Base-by-base conservation (phyloP, 306 rosid genomes). In the Medicago ruthenica region DNA sequence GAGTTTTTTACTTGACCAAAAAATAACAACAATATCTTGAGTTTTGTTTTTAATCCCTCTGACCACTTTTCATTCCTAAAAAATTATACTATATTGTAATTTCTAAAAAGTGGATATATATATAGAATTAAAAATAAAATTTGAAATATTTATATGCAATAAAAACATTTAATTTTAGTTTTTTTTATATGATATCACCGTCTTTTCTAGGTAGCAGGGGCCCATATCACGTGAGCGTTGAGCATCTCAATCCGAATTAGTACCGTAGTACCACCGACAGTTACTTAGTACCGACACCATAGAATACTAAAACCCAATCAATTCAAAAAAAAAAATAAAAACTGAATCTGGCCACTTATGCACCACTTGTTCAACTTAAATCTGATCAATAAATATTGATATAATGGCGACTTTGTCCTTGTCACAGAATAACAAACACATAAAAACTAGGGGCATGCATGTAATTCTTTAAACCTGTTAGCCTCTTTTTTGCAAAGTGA, bases 221-320 rank as follows among this genome's bases (percentile, higher is more conserved):
- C 9, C 78, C 75, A 66, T 12, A 74, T 80, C 79, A 80, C 83
- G 70, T 80, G 55, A 4, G 69, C 21, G 48, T 2, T 13, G 7
- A 63, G 36, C 42, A n/a, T 50, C 67, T 65, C 55, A 67, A 8
- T n/a, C 31, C 3, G 31, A 27, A 27, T 27, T 27, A 74, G 45
- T 67, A 1, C 76, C 58, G 54, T 5, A 34, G 53, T 75, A 75
- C 63, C 81, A 81, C 84, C 81, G 84, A 81, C 84, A 61, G 27
- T 51, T 60, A 51, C 10, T 36, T n/a, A 34, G 15, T 70, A 53
- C 81, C 84, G 84, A 81, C 84, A 81, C 40, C 14, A 1, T 2
- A 48, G 6, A 62, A 45, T 69, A 42, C 14, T 11, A 48, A 36
- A 71, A 7, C 6, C 24, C 16, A 20, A 71, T 50, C 72, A 4